Evolutionary conservation across 768 basidiomycete genomes (phyloP).

Genomic region (Daedaleopsis nitida): DNA sequence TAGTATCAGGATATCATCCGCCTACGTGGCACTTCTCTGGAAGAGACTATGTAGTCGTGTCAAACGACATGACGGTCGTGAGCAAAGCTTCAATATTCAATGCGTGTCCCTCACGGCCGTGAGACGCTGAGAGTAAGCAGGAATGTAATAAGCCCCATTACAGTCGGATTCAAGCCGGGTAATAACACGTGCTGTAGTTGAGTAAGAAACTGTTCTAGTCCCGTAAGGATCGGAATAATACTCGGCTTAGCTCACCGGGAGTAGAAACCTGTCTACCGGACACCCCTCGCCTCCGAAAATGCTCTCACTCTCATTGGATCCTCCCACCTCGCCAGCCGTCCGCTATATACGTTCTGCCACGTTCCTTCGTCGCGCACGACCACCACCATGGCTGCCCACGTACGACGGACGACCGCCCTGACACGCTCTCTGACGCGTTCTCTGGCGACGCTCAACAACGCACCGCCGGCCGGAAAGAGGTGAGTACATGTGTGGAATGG

Average conservation of each 20-base stretch:
- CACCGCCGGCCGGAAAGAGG: slow-evolving; percentile 47
- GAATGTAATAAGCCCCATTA: not conserved
- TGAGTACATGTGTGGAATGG: slow-evolving; percentile 21
- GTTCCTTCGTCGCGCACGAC: not conserved
- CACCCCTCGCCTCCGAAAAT: slow-evolving; percentile 4
- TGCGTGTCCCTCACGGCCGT: too few relatives aligned
- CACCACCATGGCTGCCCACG: slow-evolving; percentile 19
- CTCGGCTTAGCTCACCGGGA: not conserved
- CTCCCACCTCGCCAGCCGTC: slow-evolving; percentile 9
- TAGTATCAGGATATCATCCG: too few relatives aligned
- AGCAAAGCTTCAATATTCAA: too few relatives aligned
- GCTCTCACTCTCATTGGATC: slow-evolving; percentile 14
- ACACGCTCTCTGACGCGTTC: slow-evolving; percentile 39
- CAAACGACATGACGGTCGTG: too few relatives aligned
- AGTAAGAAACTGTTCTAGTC: not conserved
- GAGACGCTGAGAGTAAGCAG: not conserved
- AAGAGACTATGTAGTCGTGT: too few relatives aligned
- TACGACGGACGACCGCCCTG: slow-evolving; percentile 23
- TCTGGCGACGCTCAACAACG: slow-evolving; percentile 47
- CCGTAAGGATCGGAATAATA: not conserved
- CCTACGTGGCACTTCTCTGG: too few relatives aligned
- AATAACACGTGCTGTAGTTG: not conserved
- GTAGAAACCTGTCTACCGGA: not conserved
- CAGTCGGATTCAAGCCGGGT: not conserved
- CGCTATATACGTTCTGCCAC: slow-evolving; percentile 7